These are phyloP conservation scores for Triticum aestivum DNA, from an alignment of 176 grass and related monocot species.

Conservation along the genomic window IWGSC_CS_RefSeq_v2.1 NC_057814.1:60223365-60223864, in stretches of 20 bases:
- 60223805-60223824: conserved; percentile 87
- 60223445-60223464: too few relatives aligned
- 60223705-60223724: conserved; percentile 54
- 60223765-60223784: conserved; percentile 63
- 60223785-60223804: conserved; percentile 69
- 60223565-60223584: not conserved
- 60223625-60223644: conserved; percentile 3
- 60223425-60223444: too few relatives aligned
- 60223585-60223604: not conserved
- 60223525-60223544: conserved; percentile 33
- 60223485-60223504: not conserved
- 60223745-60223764: conserved; percentile 67
- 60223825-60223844: conserved; percentile 67
- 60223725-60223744: conserved; percentile 22
- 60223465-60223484: not conserved
- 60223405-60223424: not conserved
- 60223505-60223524: conserved; percentile 10
- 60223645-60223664: not conserved
- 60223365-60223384: not conserved
- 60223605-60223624: not conserved
- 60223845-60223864: conserved; percentile 76
- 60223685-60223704: not conserved
- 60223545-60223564: conserved; percentile 9
- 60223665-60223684: not conserved
- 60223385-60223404: too few relatives aligned